Conservation (phyloP, 2,329 filamentous ascomycete species). For the Aspergillus tamarii region DNA sequence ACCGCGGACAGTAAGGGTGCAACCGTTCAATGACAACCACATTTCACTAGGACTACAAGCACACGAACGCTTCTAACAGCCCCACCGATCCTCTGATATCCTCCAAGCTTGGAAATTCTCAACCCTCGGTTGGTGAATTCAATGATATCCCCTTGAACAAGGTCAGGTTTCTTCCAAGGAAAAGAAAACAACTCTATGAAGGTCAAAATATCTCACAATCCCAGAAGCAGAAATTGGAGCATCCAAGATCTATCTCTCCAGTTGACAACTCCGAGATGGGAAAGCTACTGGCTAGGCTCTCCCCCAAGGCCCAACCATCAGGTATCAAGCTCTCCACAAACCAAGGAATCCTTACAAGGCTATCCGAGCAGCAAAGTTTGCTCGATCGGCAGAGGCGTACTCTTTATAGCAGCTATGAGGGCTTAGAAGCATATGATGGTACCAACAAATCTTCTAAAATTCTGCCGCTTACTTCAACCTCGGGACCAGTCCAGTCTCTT, state of each 20-base stretch:
- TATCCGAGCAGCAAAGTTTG: conserved; percentile 71
- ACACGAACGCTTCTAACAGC: conserved; percentile 27
- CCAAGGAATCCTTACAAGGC: conserved; percentile 62
- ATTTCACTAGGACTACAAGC: conserved; percentile 29
- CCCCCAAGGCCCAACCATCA: conserved; percentile 37
- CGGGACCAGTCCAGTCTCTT: conserved; percentile 16
- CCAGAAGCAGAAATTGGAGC: conserved; percentile 54
- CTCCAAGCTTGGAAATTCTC: conserved; percentile 39
- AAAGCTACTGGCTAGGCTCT: conserved; percentile 54
- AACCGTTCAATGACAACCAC: not conserved
- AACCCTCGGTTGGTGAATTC: conserved; percentile 26
- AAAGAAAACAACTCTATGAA: not conserved
- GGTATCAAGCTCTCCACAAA: conserved; percentile 19
- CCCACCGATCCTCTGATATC: conserved; percentile 36
- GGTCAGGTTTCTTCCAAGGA: conserved; percentile 33
- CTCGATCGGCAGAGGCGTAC: conserved; percentile 63
- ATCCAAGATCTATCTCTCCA: conserved; percentile 31
- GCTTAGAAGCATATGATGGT: conserved; percentile 20
- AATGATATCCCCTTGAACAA: conserved; percentile 37
- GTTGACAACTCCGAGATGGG: conserved; percentile 61
- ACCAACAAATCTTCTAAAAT: conserved; percentile 25
- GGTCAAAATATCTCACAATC: conserved; percentile 35
- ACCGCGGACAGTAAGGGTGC: not conserved
- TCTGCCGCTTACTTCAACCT: conserved; percentile 21
- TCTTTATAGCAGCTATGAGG: conserved; percentile 32